Conservation (phyloP, 331 rosid genomes). For the Rosa hybrid region DNA sequence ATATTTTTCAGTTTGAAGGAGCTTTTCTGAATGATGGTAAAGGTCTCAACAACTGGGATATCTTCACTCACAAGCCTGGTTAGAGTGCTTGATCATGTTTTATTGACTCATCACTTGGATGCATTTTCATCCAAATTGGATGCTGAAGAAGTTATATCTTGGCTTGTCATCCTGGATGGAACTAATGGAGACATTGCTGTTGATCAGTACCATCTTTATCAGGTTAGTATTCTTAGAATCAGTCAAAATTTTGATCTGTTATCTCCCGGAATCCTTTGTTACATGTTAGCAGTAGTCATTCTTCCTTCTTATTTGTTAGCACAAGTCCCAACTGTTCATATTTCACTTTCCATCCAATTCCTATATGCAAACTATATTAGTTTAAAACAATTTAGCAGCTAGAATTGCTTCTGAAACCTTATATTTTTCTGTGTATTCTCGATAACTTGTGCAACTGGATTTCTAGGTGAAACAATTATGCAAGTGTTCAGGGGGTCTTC, state of each 20-base stretch:
- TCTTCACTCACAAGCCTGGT: slow-evolving; percentile 68
- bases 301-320: not conserved
- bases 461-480: too few relatives aligned
- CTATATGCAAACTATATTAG: not conserved
- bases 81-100: not conserved
- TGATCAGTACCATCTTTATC: slow-evolving; percentile 69
- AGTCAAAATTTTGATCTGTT: not conserved
- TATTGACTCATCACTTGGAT: not conserved
- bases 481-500: not conserved
- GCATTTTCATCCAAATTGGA: not conserved
- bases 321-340: not conserved
- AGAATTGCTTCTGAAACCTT: too few relatives aligned
- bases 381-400: not conserved
- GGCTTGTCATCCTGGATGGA: slow-evolving; percentile 40
- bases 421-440: not conserved
- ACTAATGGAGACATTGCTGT: slow-evolving; percentile 52
- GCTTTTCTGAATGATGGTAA: slow-evolving; percentile 62
- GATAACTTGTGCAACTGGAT: not conserved
- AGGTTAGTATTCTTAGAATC: slow-evolving; percentile 24
- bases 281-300: not conserved
- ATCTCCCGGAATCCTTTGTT: not conserved
- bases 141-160: not conserved
- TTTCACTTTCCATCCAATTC: not conserved
- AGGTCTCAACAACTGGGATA: slow-evolving; percentile 74
- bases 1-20: slow-evolving; percentile 57